A percentile compares a stretch with the other conserved stretches of the same genome.
phyloP scores from a whole-genome alignment of 1,284 basidiomycete species.

The Ganoderma meredithae region DNA sequence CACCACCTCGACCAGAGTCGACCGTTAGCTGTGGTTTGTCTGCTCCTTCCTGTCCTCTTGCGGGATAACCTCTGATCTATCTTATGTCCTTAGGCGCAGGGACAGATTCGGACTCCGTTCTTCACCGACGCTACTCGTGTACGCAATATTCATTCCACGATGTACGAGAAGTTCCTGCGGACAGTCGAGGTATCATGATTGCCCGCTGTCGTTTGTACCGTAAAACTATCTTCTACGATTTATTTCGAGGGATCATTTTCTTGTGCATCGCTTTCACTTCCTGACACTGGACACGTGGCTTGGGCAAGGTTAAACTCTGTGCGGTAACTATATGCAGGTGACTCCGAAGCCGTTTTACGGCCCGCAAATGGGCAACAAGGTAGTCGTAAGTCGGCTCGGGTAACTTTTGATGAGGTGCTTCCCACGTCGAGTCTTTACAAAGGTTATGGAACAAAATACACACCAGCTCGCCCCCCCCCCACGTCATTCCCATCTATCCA shows the following conservation, averaged over 20 bases:
- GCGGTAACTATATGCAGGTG: background rate
- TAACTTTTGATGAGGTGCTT: background rate
- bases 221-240: conserved; percentile 12
- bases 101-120: conserved; percentile 49
- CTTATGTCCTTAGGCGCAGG: conserved; percentile 45
- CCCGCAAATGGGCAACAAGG: background rate
- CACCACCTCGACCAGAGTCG: conserved; percentile 64
- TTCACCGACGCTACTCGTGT: conserved; percentile 58
- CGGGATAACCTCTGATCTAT: too few relatives aligned
- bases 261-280: background rate
- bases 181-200: conserved; percentile 44
- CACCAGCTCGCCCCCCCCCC: background rate
- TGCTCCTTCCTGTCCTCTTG: conserved; percentile 7
- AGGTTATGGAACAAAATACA: background rate
- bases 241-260: background rate
- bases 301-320: background rate
- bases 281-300: background rate
- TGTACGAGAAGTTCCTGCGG: conserved; percentile 54
- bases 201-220: conserved; percentile 20
- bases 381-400: too few relatives aligned
- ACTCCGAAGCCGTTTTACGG: background rate
- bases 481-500: background rate
- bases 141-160: conserved; percentile 59
- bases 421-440: background rate
- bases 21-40: conserved; percentile 67